These are phyloP conservation scores for Scalesia atractyloides DNA, from an alignment of 129 eudicot species.

Conservation along the genomic window DNA sequence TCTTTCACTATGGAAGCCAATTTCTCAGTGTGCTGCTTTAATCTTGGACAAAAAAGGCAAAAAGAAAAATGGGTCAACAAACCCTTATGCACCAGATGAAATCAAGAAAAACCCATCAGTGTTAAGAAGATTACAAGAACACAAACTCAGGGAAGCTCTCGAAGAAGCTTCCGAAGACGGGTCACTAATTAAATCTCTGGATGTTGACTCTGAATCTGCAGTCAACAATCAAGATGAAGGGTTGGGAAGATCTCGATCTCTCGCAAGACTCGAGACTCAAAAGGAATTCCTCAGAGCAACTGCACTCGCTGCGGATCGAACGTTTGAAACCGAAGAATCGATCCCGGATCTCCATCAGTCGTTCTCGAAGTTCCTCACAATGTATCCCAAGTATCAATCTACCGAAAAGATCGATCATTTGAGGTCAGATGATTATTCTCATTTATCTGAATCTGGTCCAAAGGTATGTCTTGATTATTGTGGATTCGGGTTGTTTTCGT, in stretches of 20 bases:
- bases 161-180: conserved; percentile 99
- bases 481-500: conserved; percentile 96
- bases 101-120: conserved; percentile 67
- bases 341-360: conserved; percentile 74
- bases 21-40: conserved; percentile 86
- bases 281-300: conserved; percentile 92
- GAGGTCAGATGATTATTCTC: conserved; percentile 82
- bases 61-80: conserved; percentile 66
- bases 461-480: conserved; percentile 99
- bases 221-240: conserved; percentile 64
- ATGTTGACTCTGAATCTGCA: conserved; percentile 59
- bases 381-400: conserved; percentile 95
- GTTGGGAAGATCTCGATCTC: conserved; percentile 80
- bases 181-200: conserved; percentile 80
- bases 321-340: conserved; percentile 71
- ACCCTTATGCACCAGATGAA: conserved; percentile 45
- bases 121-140: conserved; percentile 80
- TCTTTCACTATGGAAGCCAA: conserved; percentile 99
- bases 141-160: conserved; percentile 90
- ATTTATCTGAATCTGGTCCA: conserved; percentile 58
- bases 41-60: conserved; percentile 85
- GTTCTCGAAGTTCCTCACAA: conserved; percentile 81
- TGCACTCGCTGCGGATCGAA: conserved; percentile 89
- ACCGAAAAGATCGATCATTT: conserved; percentile 90
- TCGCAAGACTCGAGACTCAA: conserved; percentile 84